Conservation (phyloP, 2,329 filamentous ascomycete genomes). For the Aspergillus melleus region DNA sequence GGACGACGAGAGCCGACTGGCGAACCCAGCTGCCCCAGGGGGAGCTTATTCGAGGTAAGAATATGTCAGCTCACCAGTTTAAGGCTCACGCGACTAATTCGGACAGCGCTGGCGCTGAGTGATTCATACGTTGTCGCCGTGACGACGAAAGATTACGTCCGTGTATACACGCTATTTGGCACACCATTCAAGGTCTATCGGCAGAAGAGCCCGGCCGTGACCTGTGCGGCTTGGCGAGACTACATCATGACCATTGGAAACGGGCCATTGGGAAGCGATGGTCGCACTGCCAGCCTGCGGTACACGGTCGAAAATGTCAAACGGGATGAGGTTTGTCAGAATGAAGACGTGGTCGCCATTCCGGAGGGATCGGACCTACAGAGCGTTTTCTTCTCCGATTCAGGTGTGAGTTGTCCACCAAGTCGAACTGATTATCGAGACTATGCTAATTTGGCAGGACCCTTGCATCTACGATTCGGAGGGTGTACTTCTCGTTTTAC, state of each 20-base stretch:
- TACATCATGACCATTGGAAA: constrained; percentile 97
- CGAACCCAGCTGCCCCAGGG: constrained; percentile 80
- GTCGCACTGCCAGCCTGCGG: constrained; percentile 67
- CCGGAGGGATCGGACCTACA: constrained; percentile 71
- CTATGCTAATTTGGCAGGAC: constrained; percentile 56
- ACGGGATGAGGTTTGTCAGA: constrained; percentile 90
- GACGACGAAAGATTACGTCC: constrained; percentile 83
- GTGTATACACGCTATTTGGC: constrained; percentile 90
- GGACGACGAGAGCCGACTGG: constrained; percentile 91
- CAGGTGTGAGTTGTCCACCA: constrained; percentile 61
- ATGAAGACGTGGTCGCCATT: constrained; percentile 85
- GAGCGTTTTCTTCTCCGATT: constrained; percentile 88
- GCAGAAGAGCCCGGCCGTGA: constrained; percentile 90
- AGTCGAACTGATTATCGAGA: neutral
- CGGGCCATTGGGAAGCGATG: constrained; percentile 77
- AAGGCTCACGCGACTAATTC: neutral
- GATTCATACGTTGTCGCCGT: constrained; percentile 88
- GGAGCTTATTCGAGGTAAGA: constrained; percentile 68
- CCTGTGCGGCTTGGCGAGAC: constrained; percentile 90
- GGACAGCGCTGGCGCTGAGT: constrained; percentile 76
- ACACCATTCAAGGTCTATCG: constrained; percentile 86
- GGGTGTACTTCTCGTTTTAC: constrained; percentile 80
- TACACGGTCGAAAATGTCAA: constrained; percentile 97
- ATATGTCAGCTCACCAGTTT: neutral
- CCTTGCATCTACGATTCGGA: constrained; percentile 95